Conservation (phyloP, 2,329 filamentous ascomycete species). For the Talaromyces verruculosus region DNA sequence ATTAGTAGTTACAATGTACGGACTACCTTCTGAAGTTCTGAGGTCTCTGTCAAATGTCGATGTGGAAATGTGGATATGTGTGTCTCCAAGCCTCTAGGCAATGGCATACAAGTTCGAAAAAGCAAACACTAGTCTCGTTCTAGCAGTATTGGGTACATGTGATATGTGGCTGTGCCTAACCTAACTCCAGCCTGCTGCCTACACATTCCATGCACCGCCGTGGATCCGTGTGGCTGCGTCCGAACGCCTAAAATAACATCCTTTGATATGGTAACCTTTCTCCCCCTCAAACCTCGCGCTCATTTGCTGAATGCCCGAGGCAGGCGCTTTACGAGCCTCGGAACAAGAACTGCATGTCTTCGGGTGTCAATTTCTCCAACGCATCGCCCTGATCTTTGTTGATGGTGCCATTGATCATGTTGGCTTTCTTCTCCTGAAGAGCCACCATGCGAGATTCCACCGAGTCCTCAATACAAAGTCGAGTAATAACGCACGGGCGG, state of each 20-base stretch:
- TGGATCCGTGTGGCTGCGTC: background rate
- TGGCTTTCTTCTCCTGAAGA: slow-evolving; percentile 97
- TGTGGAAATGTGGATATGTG: background rate
- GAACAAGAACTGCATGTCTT: slow-evolving; percentile 97
- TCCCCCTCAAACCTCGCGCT: background rate
- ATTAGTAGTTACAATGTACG: background rate
- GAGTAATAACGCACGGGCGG: slow-evolving; percentile 88
- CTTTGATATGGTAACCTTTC: background rate
- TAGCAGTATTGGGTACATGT: background rate
- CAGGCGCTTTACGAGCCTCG: slow-evolving; percentile 58
- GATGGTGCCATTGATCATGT: slow-evolving; percentile 95
- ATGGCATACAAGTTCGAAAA: background rate
- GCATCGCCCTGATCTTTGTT: slow-evolving; percentile 82
- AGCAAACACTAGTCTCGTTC: background rate
- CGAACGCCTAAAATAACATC: background rate
- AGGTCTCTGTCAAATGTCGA: background rate
- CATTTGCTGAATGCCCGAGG: background rate
- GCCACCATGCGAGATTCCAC: slow-evolving; percentile 95
- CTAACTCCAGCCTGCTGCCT: background rate
- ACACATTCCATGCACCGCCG: background rate
- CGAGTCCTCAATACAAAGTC: slow-evolving; percentile 93
- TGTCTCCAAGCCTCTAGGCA: background rate
- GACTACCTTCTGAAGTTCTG: background rate
- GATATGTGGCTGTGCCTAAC: background rate
- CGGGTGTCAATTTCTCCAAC: slow-evolving; percentile 84